phyloP scores from a whole-genome alignment of 164 flowering plant species.

The Tetrastigma voinierianum region DNA sequence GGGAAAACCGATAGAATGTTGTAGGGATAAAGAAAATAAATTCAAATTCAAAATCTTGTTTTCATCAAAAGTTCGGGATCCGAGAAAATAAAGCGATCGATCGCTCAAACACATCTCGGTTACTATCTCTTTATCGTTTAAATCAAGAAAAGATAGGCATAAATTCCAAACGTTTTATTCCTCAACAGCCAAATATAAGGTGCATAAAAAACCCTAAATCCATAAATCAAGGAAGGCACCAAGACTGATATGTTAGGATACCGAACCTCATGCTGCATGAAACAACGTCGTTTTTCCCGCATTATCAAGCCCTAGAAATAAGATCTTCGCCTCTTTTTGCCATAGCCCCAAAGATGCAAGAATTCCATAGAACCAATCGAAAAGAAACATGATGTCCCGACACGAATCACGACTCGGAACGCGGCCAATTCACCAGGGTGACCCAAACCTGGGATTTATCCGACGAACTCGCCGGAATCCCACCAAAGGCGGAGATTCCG shows the following conservation, averaged over 20 bases:
- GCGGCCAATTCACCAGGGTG: neutral
- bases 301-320: slow-evolving; percentile 61
- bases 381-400: slow-evolving; percentile 31
- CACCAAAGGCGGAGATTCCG: neutral
- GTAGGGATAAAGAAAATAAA: too few species aligned
- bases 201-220: neutral
- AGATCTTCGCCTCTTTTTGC: slow-evolving; percentile 67
- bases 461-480: neutral
- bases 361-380: slow-evolving; percentile 64
- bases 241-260: neutral
- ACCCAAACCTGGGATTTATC: neutral
- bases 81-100: too few species aligned
- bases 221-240: neutral
- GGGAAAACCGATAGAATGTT: neutral
- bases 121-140: too few species aligned
- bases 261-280: slow-evolving; percentile 53
- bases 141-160: too few species aligned
- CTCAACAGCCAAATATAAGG: neutral
- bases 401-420: neutral
- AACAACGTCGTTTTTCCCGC: slow-evolving; percentile 66
- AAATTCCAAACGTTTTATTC: too few species aligned
- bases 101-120: too few species aligned
- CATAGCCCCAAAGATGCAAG: slow-evolving; percentile 53
- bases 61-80: neutral
- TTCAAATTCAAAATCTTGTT: neutral